Base-by-base conservation (phyloP, 371 early-diverging fungal genomes). In the Mucor lusitanicus region DNA sequence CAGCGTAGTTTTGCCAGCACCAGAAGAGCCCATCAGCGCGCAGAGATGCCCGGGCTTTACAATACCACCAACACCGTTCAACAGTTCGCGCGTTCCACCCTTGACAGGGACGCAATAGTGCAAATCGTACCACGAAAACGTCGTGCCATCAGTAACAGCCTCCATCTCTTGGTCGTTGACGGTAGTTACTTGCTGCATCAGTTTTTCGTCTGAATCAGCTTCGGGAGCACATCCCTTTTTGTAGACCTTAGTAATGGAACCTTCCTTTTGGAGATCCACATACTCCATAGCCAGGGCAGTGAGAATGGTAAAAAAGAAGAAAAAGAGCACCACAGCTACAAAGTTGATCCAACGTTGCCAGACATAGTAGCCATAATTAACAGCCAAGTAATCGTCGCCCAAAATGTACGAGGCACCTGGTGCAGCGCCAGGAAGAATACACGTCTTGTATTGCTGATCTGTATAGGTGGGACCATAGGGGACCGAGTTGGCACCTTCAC, bases 1-100 rank as follows among this genome's bases (percentile, higher is more conserved):
- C 2, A 96, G 84, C 19, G 96, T 93, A 0, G 95, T 92, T 78
- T 97, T 97, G 66, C 97, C 97, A 37, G 93, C 91, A 71, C 95
- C 95, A 33, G 91, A 90, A 12, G 91, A 86, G 37, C 95, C 95
- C 91, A 96, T 91, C 19, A 96, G 76, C n/a, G 95, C 97, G 13
- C 89, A 87, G 73, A 93, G 78, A 68, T 89, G 78, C 21, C 87
- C 77, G 53, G 88, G 88, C 53, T 82, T 75, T 30, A 85, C 85
- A 57, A 87, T 85, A 54, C 86, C 83, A 60, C 75, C 75, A 60
- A 90, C 72, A 42, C 84, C 83, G 68, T 81, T 77, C 48, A 87
- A 75, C 28, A 87, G 78, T 70, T 85, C 77, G 27, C 75, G 77
- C 7, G 73, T 64, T 50, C 84, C 85, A 53, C 84, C 86, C 75